Conservation (phyloP, 805 yeast genomes). For the Lipomyces spencermartinsiae region DNA sequence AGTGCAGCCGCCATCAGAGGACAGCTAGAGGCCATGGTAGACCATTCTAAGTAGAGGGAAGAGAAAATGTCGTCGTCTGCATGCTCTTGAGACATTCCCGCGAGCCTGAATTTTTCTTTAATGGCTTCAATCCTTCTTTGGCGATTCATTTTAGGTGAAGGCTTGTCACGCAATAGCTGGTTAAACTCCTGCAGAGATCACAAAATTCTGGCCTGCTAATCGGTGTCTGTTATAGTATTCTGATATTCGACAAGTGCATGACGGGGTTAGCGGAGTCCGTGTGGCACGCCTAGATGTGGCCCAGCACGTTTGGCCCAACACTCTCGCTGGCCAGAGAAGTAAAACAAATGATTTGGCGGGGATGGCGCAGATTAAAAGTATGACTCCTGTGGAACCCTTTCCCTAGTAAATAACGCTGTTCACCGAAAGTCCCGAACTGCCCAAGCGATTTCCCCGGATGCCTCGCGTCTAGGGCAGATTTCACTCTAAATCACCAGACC, state of each 20-base stretch:
- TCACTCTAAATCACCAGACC: too few species aligned
- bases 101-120: neutral
- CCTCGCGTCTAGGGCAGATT: too few species aligned
- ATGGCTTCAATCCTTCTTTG: neutral
- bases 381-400: too few species aligned
- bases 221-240: neutral
- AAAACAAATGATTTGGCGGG: too few species aligned
- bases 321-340: too few species aligned
- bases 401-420: too few species aligned
- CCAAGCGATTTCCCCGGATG: too few species aligned
- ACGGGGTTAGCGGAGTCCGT: too few species aligned
- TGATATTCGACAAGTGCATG: neutral
- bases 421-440: too few species aligned
- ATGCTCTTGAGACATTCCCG: neutral
- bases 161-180: neutral
- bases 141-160: neutral
- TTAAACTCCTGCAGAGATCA: neutral
- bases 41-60: conserved; percentile 54
- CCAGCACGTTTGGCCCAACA: too few species aligned
- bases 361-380: too few species aligned
- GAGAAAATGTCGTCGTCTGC: neutral
- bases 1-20: conserved; percentile 79
- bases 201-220: neutral
- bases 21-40: conserved; percentile 66
- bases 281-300: too few species aligned